A percentile compares a stretch with the other conserved stretches of the same genome.
Evolutionary conservation across 2,329 filamentous ascomycete genomes (phyloP).

Genomic region (Fusarium devonianum): DNA sequence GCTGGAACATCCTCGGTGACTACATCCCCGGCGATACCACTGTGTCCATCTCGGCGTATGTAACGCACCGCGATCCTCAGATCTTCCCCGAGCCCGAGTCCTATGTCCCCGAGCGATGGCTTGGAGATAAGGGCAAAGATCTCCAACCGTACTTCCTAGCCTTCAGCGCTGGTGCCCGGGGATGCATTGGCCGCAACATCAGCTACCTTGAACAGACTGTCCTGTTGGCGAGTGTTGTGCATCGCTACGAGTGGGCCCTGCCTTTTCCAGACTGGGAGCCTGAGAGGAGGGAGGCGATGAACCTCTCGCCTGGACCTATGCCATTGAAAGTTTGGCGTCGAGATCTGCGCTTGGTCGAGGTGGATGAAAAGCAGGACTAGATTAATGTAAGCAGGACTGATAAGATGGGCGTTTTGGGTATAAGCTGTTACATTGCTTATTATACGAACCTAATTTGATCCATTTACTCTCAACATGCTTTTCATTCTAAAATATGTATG

Average conservation of each 20-base stretch:
- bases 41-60: constrained; percentile 49
- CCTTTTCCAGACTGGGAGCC: constrained; percentile 29
- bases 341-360: constrained; percentile 13
- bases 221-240: constrained; percentile 51
- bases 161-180: constrained; percentile 52
- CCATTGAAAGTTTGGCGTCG: constrained; percentile 37
- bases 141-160: constrained; percentile 50
- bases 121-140: constrained; percentile 46
- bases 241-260: constrained; percentile 51
- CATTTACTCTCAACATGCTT: too few species aligned
- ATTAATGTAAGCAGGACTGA: too few species aligned
- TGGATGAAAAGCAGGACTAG: constrained; percentile 20
- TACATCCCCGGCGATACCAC: constrained; percentile 48
- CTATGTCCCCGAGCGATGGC: constrained; percentile 52
- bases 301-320: constrained; percentile 31
- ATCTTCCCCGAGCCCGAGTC: constrained; percentile 51
- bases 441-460: too few species aligned
- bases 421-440: too few species aligned
- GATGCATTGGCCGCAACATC: constrained; percentile 53
- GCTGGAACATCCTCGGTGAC: constrained; percentile 42
- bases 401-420: too few species aligned
- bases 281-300: constrained; percentile 34
- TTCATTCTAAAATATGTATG: too few species aligned
- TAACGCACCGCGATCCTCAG: constrained; percentile 49
- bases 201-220: constrained; percentile 56